Evolutionary conservation across 192 early-diverging fungal genomes (phyloP).

Genomic region (Coemansia sp.): DNA sequence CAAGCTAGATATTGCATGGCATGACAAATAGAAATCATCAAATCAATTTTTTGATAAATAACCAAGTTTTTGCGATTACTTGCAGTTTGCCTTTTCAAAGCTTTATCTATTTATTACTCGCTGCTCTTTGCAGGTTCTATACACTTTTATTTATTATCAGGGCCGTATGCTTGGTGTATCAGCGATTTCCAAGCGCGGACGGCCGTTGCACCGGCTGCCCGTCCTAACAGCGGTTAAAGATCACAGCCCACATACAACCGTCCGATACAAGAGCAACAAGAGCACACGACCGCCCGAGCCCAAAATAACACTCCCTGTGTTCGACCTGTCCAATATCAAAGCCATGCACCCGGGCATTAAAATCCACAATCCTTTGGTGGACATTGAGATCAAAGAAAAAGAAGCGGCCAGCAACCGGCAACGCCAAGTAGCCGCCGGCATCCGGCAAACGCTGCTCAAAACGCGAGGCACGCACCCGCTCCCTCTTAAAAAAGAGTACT

Average conservation of each 20-base stretch:
- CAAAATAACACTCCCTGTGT: neutral
- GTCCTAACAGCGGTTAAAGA: neutral
- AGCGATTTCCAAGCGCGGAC: neutral
- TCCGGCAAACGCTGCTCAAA: neutral
- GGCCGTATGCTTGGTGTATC: neutral
- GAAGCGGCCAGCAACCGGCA: neutral
- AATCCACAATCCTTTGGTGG: conserved; percentile 41
- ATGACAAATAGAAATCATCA: too few species aligned
- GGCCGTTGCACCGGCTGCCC: neutral
- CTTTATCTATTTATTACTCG: too few species aligned
- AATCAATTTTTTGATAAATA: too few species aligned
- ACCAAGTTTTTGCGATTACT: too few species aligned
- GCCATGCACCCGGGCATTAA: neutral
- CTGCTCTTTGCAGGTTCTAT: too few species aligned
- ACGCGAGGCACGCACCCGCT: conserved; percentile 20
- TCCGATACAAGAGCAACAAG: neutral
- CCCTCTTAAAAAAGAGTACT: conserved; percentile 17
- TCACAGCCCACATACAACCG: neutral
- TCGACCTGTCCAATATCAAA: conserved; percentile 10
- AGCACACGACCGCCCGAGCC: neutral
- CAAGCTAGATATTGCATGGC: too few species aligned
- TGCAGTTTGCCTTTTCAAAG: too few species aligned
- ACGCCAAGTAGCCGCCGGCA: neutral
- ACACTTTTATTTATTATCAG: too few species aligned
- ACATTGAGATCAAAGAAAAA: neutral